Percentiles rank a stretch among this genome's conserved stretches.
These are phyloP conservation scores for Clavispora vitiphila DNA, from an alignment of 805 yeast species.

Conservation along the genomic window DNA sequence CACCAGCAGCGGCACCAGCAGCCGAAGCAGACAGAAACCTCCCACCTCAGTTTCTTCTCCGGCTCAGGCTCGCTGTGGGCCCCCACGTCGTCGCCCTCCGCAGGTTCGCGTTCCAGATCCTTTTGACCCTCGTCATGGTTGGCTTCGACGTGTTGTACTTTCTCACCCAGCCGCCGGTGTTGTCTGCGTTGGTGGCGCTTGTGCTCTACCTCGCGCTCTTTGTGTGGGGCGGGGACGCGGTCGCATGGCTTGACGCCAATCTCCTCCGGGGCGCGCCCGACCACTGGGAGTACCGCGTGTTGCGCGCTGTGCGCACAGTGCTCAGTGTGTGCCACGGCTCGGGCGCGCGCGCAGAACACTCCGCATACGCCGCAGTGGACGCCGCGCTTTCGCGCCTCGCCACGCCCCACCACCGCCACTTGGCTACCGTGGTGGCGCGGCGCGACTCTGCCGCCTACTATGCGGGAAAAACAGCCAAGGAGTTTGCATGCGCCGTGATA, in stretches of 20 bases:
- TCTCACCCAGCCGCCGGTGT: slow-evolving; percentile 4
- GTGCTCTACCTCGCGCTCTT: slow-evolving; percentile 4
- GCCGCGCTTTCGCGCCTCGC: not conserved
- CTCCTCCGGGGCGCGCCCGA: slow-evolving; percentile 5
- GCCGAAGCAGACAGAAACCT: too few relatives aligned
- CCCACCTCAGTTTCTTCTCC: too few relatives aligned
- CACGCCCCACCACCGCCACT: slow-evolving; percentile 1
- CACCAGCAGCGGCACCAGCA: not conserved
- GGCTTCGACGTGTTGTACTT: slow-evolving; percentile 4
- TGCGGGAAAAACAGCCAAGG: not conserved
- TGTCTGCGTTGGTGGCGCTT: slow-evolving; percentile 3
- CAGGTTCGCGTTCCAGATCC: not conserved
- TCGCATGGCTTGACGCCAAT: slow-evolving; percentile 11
- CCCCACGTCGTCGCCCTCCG: not conserved
- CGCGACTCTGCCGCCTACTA: not conserved
- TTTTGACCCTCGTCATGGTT: not conserved
- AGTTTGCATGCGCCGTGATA: not conserved
- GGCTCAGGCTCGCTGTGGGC: not conserved
- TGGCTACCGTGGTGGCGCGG: slow-evolving; percentile 4
- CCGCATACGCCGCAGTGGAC: not conserved
- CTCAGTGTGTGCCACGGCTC: slow-evolving; percentile 4
- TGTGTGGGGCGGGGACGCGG: slow-evolving; percentile 9
- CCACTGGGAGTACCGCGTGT: slow-evolving; percentile 4
- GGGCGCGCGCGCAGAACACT: not conserved
- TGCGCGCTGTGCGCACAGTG: slow-evolving; percentile 2